These are phyloP conservation scores for Leishmania arabica DNA, from an alignment of 208 protist genomes.

Conservation along the genomic window DNA sequence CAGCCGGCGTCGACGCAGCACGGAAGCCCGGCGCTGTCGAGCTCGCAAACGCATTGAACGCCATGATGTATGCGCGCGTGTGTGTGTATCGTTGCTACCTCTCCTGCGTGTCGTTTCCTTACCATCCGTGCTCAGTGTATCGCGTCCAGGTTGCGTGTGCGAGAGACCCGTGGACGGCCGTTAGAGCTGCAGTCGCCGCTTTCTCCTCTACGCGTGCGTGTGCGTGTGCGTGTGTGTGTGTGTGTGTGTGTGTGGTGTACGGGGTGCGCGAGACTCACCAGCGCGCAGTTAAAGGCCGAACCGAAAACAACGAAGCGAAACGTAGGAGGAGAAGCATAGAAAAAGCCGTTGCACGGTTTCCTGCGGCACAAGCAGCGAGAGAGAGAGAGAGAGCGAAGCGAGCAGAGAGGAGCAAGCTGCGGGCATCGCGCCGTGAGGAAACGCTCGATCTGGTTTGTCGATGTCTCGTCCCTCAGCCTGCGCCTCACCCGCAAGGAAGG, in stretches of 20 bases:
- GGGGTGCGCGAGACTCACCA: not conserved
- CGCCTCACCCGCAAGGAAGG: too few relatives aligned
- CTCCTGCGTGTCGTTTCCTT: not conserved
- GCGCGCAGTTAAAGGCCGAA: not conserved
- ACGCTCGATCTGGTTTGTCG: not conserved
- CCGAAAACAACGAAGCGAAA: not conserved
- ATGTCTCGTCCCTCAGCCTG: too few relatives aligned
- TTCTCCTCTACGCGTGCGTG: not conserved
- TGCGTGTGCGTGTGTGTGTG: too few relatives aligned
- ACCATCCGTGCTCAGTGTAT: not conserved
- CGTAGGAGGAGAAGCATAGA: not conserved
- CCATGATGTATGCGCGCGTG: constrained; percentile 2
- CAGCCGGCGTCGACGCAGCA: constrained; percentile 1
- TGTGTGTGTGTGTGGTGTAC: not conserved
- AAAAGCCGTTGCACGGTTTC: not conserved
- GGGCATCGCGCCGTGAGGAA: not conserved
- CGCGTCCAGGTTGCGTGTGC: not conserved
- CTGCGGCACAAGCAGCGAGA: not conserved
- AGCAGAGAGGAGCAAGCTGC: not conserved
- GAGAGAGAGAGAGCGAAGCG: not conserved
- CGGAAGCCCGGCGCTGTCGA: not conserved
- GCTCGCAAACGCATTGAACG: constrained; percentile 14
- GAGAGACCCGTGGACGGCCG: not conserved
- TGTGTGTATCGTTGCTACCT: not conserved
- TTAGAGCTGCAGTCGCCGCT: not conserved